These are phyloP conservation scores for Cicer yamashitae DNA, from an alignment of 306 rosid species.

Conservation along the genomic window DNA sequence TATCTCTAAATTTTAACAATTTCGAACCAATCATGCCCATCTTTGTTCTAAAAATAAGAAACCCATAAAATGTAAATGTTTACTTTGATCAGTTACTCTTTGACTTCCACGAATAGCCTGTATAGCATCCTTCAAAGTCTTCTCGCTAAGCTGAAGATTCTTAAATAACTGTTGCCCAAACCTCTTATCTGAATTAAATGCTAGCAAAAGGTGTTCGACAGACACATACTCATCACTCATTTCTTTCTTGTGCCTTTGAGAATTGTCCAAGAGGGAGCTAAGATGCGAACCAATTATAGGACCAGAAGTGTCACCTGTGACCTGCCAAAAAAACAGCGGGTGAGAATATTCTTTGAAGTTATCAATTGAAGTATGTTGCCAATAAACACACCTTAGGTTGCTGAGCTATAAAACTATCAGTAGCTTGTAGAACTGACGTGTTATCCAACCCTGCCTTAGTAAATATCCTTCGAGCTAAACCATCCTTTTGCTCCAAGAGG, in stretches of 20 bases:
- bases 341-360: constrained; percentile 29
- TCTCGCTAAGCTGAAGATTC: constrained; percentile 72
- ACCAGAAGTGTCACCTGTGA: constrained; percentile 81
- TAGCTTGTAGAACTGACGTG: constrained; percentile 88
- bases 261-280: constrained; percentile 62
- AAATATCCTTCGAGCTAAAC: constrained; percentile 85
- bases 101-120: constrained; percentile 88
- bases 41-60: constrained; percentile 16
- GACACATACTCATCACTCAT: constrained; percentile 88
- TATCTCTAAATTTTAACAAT: constrained; percentile 5
- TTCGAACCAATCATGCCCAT: constrained; percentile 13
- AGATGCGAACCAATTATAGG: constrained; percentile 74
- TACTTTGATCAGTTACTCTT: constrained; percentile 94
- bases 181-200: constrained; percentile 69
- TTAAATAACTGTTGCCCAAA: constrained; percentile 88
- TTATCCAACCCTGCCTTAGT: constrained; percentile 93
- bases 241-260: constrained; percentile 71
- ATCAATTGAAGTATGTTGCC: constrained; percentile 15
- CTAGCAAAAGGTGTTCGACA: constrained; percentile 87
- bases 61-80: constrained; percentile 31
- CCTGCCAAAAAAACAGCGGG: constrained; percentile 51
- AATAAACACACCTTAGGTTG: constrained; percentile 74
- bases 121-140: constrained; percentile 82
- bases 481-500: constrained; percentile 92
- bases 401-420: constrained; percentile 76